Conservation (phyloP, 306 rosid genomes). For the Prunus armeniaca region DNA sequence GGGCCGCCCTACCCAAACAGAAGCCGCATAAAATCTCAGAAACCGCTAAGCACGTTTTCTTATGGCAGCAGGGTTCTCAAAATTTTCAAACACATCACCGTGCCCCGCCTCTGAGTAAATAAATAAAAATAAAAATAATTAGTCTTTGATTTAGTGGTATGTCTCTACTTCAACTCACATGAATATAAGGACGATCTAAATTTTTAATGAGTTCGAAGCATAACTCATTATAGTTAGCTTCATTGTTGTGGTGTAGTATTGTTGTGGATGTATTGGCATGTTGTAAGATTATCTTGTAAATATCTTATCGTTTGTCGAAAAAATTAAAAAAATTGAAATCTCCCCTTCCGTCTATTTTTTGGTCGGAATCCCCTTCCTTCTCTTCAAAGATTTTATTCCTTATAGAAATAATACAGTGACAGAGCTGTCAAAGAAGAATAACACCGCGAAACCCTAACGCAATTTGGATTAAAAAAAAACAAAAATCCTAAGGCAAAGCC, state of each 20-base stretch:
- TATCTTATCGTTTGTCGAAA: no score
- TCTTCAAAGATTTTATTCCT: conserved; percentile 3
- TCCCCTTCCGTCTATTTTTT: no score
- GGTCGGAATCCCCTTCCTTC: background rate
- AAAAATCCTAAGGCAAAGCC: background rate
- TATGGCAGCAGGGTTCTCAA: no score
- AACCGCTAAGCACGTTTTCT: background rate
- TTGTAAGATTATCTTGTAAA: no score
- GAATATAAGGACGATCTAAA: no score
- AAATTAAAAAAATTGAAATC: background rate
- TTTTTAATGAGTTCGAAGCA: no score
- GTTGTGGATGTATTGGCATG: no score
- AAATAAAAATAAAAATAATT: no score
- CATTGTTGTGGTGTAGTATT: accelerated
- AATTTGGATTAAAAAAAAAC: no score
- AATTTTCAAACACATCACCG: background rate
- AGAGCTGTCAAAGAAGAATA: background rate
- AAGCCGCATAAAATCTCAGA: background rate
- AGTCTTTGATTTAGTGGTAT: no score
- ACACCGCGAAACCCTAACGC: background rate
- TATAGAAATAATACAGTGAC: background rate
- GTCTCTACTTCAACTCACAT: no score
- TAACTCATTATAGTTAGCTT: accelerated
- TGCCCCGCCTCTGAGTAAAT: background rate
- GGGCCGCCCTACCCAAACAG: conserved; percentile 5